Percentiles rank a stretch among this genome's conserved stretches.
These are phyloP conservation scores for Lachancea dasiensis DNA, from an alignment of 805 yeast genomes.

Conservation along the genomic window DNA sequence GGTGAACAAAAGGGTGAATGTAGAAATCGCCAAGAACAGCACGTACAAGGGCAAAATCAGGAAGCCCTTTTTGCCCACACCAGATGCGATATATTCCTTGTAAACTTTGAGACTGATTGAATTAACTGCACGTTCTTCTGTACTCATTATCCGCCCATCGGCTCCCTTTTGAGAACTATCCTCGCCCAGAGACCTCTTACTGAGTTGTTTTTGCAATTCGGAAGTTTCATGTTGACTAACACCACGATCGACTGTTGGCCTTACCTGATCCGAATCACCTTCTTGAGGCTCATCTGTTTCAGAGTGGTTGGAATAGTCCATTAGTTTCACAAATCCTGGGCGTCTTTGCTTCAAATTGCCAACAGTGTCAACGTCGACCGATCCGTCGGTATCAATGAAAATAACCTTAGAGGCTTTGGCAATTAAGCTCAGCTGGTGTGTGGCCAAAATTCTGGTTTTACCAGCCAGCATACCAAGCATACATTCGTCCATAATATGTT, in stretches of 20 bases:
- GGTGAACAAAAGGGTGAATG: slow-evolving; percentile 30
- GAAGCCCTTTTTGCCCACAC: slow-evolving; percentile 42
- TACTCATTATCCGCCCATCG: slow-evolving; percentile 37
- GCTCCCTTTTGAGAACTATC: slow-evolving; percentile 11
- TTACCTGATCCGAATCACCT: slow-evolving; percentile 10
- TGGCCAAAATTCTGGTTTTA: slow-evolving; percentile 62
- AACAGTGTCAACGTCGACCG: slow-evolving; percentile 56
- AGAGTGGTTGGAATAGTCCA: slow-evolving; percentile 40
- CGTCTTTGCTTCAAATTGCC: slow-evolving; percentile 45
- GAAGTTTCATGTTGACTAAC: slow-evolving; percentile 13
- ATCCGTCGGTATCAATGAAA: slow-evolving; percentile 57
- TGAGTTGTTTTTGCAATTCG: slow-evolving; percentile 17
- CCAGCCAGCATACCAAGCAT: slow-evolving; percentile 44
- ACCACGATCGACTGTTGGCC: slow-evolving; percentile 1
- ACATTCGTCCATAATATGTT: slow-evolving; percentile 58
- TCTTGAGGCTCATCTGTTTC: slow-evolving; percentile 9
- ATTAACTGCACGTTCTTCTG: slow-evolving; percentile 57
- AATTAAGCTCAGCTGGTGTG: slow-evolving; percentile 66
- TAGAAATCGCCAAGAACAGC: slow-evolving; percentile 22
- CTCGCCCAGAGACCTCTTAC: slow-evolving; percentile 15
- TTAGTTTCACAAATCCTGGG: slow-evolving; percentile 43
- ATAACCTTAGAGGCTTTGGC: slow-evolving; percentile 56
- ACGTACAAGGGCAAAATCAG: slow-evolving; percentile 21
- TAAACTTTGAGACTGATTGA: slow-evolving; percentile 46
- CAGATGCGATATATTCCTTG: slow-evolving; percentile 44